phyloP scores from a whole-genome alignment of 345 rosid species.

The Heritiera fomes region DNA sequence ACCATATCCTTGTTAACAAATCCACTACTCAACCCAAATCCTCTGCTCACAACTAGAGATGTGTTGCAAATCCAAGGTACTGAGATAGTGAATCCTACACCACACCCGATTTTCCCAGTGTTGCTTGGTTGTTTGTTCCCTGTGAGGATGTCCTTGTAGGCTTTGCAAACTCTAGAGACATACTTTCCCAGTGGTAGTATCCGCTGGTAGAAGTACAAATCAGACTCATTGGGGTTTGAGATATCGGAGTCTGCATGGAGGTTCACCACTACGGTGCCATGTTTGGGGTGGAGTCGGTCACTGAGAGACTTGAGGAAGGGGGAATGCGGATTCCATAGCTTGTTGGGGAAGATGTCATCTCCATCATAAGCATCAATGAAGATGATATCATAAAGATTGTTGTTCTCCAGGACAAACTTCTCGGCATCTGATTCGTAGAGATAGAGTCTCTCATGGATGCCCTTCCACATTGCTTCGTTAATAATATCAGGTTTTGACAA shows the following conservation, averaged over 20 bases:
- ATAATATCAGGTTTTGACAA: constrained; percentile 42
- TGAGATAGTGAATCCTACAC: constrained; percentile 53
- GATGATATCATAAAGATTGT: constrained; percentile 56
- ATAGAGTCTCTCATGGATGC: constrained; percentile 77
- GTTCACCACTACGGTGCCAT: constrained; percentile 88
- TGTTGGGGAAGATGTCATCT: constrained; percentile 80
- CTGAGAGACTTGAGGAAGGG: constrained; percentile 64
- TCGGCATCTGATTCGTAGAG: constrained; percentile 81
- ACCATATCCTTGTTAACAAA: constrained; percentile 34
- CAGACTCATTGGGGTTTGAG: constrained; percentile 24
- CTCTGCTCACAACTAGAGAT: constrained; percentile 73
- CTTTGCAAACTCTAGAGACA: constrained; percentile 54
- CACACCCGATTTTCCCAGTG: constrained; percentile 26
- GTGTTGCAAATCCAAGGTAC: constrained; percentile 84
- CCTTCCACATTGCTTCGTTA: constrained; percentile 75
- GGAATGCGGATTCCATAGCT: constrained; percentile 73
- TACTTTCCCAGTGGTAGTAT: constrained; percentile 49
- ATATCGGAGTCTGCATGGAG: constrained; percentile 65
- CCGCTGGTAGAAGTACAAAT: constrained; percentile 34
- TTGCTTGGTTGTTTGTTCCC: constrained; percentile 27
- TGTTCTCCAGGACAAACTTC: constrained; percentile 52
- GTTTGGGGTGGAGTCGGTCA: constrained; percentile 55
- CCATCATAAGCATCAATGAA: constrained; percentile 96
- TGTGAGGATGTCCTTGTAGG: constrained; percentile 56
- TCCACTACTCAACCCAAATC: constrained; percentile 33